These are phyloP conservation scores for Sporothrix brasiliensis DNA, from an alignment of 2,329 filamentous ascomycete species.

Conservation along the genomic window DNA sequence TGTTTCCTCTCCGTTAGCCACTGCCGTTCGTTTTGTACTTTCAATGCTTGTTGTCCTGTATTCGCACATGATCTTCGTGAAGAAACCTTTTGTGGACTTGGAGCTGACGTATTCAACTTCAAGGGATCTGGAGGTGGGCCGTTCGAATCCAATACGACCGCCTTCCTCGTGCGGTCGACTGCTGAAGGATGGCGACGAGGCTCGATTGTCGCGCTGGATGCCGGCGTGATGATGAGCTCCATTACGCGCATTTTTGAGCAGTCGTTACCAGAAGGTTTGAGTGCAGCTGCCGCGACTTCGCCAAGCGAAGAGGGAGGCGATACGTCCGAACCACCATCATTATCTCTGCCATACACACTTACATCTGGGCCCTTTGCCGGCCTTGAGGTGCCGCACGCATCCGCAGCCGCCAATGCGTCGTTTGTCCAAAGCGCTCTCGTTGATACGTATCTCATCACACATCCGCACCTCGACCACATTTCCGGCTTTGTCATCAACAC, in stretches of 20 bases:
- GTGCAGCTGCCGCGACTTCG: constrained; percentile 31
- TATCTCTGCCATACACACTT: constrained; percentile 58
- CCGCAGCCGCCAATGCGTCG: constrained; percentile 74
- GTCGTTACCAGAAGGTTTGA: constrained; percentile 48
- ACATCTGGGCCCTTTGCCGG: constrained; percentile 77
- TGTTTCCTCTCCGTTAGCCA: background rate
- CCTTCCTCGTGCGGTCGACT: constrained; percentile 82
- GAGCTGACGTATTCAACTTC: constrained; percentile 29
- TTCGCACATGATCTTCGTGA: background rate
- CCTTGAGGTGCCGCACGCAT: constrained; percentile 67
- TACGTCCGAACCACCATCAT: constrained; percentile 31
- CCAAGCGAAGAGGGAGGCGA: constrained; percentile 28
- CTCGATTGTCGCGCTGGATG: constrained; percentile 89
- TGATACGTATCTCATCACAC: constrained; percentile 88
- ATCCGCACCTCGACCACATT: constrained; percentile 96
- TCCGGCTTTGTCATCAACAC: constrained; percentile 92
- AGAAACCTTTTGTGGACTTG: background rate
- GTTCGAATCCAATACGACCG: constrained; percentile 84
- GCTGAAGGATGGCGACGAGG: constrained; percentile 77
- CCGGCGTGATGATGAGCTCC: constrained; percentile 82
- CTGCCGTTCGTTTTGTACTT: background rate
- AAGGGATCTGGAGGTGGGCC: constrained; percentile 91
- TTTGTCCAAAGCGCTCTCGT: constrained; percentile 78
- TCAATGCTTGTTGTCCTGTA: background rate
- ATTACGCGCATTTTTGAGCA: constrained; percentile 77